These are phyloP conservation scores for Circinella umbellata DNA, from an alignment of 371 early-diverging fungal genomes.

Conservation along the genomic window DNA sequence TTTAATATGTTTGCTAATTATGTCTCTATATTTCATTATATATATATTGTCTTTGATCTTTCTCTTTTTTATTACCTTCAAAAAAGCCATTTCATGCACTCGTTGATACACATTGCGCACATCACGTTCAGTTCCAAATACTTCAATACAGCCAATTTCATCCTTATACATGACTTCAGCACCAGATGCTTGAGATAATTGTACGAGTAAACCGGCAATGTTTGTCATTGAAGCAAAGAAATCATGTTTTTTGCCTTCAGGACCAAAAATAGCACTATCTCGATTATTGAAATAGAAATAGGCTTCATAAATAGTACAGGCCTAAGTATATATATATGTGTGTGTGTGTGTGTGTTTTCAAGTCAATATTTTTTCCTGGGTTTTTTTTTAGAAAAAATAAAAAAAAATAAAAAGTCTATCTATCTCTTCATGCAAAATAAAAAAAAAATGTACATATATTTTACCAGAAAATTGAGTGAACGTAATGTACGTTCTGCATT, in stretches of 20 bases:
- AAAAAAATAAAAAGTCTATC: not conserved
- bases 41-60: no score
- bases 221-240: slow-evolving; percentile 43
- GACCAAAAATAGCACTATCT: slow-evolving; percentile 38
- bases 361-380: not conserved
- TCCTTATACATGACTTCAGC: slow-evolving; percentile 59
- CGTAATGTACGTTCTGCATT: slow-evolving; percentile 76
- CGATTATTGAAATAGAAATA: slow-evolving; percentile 55
- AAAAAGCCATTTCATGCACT: slow-evolving; percentile 50
- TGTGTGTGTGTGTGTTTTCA: no score
- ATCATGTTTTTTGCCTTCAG: slow-evolving; percentile 29
- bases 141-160: slow-evolving; percentile 57
- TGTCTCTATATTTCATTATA: no score
- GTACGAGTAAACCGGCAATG: slow-evolving; percentile 45
- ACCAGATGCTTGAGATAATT: slow-evolving; percentile 58
- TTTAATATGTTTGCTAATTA: no score
- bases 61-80: slow-evolving; percentile 33
- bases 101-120: slow-evolving; percentile 64
- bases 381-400: not conserved
- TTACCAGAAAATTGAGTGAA: slow-evolving; percentile 74
- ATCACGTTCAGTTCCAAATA: slow-evolving; percentile 63
- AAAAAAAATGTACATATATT: no score
- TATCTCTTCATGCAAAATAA: no score
- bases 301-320: slow-evolving; percentile 64
- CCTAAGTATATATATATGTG: slow-evolving; percentile 25